These are phyloP conservation scores for Leishmania major DNA, from an alignment of 208 protist species.

Conservation along the genomic window DNA sequence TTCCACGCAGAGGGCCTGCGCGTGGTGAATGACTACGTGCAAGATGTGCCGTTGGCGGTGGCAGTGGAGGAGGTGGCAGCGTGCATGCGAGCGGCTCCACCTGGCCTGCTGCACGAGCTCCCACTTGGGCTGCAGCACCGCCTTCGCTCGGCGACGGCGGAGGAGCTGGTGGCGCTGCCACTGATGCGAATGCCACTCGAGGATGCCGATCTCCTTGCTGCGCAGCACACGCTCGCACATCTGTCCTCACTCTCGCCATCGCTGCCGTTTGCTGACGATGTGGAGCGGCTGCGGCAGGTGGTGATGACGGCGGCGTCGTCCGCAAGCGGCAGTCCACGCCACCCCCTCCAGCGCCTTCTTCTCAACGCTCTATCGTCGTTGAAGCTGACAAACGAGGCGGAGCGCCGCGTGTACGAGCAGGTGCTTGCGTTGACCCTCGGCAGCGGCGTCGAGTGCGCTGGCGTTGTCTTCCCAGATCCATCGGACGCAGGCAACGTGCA, in stretches of 20 bases:
- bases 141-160: conserved; percentile 36
- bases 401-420: conserved; percentile 19
- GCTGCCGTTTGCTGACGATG: conserved; percentile 5
- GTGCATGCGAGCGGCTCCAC: conserved; percentile 20
- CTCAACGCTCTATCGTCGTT: conserved; percentile 18
- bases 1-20: conserved; percentile 61
- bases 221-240: conserved; percentile 10
- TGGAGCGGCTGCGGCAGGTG: conserved; percentile 13
- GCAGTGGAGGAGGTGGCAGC: conserved; percentile 35
- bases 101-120: conserved; percentile 31
- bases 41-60: conserved; percentile 50
- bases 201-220: conserved; percentile 28
- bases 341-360: conserved; percentile 26
- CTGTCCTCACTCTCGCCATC: not conserved
- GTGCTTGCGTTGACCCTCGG: conserved; percentile 50
- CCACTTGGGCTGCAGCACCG: conserved; percentile 55
- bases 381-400: conserved; percentile 6
- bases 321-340: not conserved
- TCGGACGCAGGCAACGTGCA: conserved; percentile 30
- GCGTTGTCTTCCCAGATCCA: conserved; percentile 61
- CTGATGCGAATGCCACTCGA: conserved; percentile 40
- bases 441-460: conserved; percentile 61
- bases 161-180: conserved; percentile 66
- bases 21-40: conserved; percentile 76
- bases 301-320: not conserved